Base-by-base conservation (phyloP, 2,329 filamentous ascomycete genomes). In the Claviceps sp. region DNA sequence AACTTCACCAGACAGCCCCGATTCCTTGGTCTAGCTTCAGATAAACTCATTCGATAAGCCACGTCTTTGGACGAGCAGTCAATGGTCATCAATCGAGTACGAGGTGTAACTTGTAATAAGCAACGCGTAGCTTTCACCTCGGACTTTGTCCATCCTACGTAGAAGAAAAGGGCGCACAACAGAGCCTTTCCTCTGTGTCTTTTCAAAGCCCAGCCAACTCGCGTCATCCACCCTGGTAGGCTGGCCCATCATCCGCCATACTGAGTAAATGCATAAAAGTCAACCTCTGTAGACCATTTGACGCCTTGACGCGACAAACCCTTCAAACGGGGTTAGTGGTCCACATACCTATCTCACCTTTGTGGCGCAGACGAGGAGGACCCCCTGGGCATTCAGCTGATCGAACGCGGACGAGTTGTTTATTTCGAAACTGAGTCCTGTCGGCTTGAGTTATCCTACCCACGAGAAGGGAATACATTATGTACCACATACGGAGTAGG, bases 361-460 rank as follows among this genome's bases (percentile, higher is more conserved):
- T 48, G 52, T 53, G 52, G 52, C 52, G 52, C 52, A 50, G 13
- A 8, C 17, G 11, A 13, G 22, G 22, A 40, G 24, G 26, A 26
- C 4, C 19, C 38, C 24, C 34, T 17, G 26, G 24, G 6, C 43
- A 11, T 24, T 43, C 17, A 19, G 14, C 11, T 42, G 17, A 10
- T 42, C 13, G 41, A 42, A 19, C 16, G 30, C 19, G 37, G 5
- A 4, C 2, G 13, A 11, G n/a, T 50, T 24, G 16, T 46, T 48
- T 46, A 47, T 41, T 30, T 8, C 26, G 43, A 50, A 50, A 50
- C 34, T 24, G 47, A 10, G 14, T 37, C 49, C 39, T 13, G 10
- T 24, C 26, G 17, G 30, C 7, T 24, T 24, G 17, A 43, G 5
- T 24, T 2, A 10, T 43, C 19, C 26, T 30, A 30, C 8, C 8